Conservation (phyloP, 2,329 filamentous ascomycete species). For the Penicillium verrucosum region DNA sequence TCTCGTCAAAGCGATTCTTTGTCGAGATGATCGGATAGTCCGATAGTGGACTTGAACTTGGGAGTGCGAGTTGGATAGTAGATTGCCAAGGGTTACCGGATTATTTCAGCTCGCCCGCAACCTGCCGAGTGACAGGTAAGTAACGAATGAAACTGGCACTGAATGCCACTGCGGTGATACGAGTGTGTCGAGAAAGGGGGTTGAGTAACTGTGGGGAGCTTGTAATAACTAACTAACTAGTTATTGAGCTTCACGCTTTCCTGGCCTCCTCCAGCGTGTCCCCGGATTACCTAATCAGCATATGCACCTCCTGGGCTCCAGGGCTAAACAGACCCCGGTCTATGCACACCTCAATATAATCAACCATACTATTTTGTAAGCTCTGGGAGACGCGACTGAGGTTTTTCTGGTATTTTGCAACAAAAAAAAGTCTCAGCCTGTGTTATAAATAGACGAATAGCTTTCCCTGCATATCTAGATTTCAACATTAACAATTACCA, state of each 20-base stretch:
- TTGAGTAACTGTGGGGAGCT: neutral
- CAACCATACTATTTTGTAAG: neutral
- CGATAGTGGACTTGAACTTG: conserved; percentile 1
- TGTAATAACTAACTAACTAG: neutral
- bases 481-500: no score
- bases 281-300: conserved; percentile 5
- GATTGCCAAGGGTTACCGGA: neutral
- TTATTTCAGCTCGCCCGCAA: neutral
- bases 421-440: no score
- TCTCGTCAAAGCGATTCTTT: neutral
- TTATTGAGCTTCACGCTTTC: neutral
- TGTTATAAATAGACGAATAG: no score
- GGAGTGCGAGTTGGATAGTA: neutral
- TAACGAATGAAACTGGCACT: conserved; percentile 32
- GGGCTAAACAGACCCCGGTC: no score
- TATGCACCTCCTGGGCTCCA: neutral
- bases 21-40: neutral
- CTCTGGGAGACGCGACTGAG: no score
- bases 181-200: neutral
- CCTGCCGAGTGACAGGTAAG: neutral
- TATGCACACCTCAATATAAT: neutral
- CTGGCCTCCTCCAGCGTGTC: neutral
- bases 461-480: no score
- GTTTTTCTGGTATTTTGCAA: no score
- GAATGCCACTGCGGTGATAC: conserved; percentile 19